phyloP scores from a whole-genome alignment of 164 flowering plant genomes.

The Tetracentron sinense region DNA sequence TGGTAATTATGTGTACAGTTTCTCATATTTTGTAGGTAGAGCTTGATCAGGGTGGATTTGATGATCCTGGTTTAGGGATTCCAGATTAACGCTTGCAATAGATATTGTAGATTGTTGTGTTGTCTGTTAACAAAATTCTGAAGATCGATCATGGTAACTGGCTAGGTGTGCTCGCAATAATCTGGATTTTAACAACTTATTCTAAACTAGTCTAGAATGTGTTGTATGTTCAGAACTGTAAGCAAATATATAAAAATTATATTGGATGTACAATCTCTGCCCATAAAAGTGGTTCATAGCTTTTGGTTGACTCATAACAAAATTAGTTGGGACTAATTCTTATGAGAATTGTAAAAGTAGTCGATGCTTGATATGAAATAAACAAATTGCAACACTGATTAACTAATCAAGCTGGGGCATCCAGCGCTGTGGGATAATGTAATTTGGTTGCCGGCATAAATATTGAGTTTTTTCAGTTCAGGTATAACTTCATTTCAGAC shows the following conservation, averaged over 20 bases:
- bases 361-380: background rate
- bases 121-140: background rate
- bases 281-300: background rate
- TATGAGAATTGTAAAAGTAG: background rate
- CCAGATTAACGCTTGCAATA: background rate
- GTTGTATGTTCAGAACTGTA: too few species aligned
- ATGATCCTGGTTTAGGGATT: background rate
- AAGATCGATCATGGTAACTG: background rate
- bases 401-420: background rate
- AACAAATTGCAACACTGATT: background rate
- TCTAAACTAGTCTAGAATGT: background rate
- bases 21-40: background rate
- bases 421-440: too few species aligned
- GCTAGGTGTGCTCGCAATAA: background rate
- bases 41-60: background rate
- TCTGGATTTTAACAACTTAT: background rate
- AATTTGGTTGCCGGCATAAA: background rate
- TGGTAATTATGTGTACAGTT: too few species aligned
- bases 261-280: background rate
- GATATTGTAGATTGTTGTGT: background rate
- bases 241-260: background rate
- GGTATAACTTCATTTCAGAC: too few species aligned
- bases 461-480: background rate
- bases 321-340: too few species aligned
- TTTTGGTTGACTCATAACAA: background rate